Base-by-base conservation (phyloP, 2,329 filamentous ascomycete genomes). In the Niveomyces coronatus region DNA sequence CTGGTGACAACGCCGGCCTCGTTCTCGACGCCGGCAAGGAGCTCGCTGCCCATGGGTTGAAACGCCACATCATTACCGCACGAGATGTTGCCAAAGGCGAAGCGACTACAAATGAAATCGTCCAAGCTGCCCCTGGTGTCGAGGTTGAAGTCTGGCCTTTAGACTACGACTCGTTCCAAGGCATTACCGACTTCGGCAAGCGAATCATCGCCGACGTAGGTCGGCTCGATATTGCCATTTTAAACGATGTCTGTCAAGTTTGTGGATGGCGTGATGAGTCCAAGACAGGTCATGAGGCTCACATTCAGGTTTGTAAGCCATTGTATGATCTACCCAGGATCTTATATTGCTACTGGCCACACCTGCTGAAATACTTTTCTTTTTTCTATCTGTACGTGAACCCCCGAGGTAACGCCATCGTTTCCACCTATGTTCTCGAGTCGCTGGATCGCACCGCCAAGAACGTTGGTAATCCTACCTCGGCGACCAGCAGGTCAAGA, bases 401-500 rank as follows among this genome's bases (percentile, higher is more conserved):
- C 11, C 33, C 27, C 17, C 16, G 18, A 4, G 33, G 24, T 10
- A 36, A 23, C 16, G 24, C 34, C 16, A 11, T 28, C 10, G 34
- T 35, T 35, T 35, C 33, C 16, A 35, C 23, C 16, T 28, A 28
- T 15, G 33, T 28, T 10, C 33, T 35, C 16, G 16, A 35, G 15
- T 24, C 33, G 11, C 10, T 36, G 24, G 24, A 36, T 26, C 16
- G 16, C 24, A 29, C 34, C 11, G 5, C 24, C 24, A 22, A 35
- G 24, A 29, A 15, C 16, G 17, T 36, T 9, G 24, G 23, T 18
- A 20, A 36, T 6, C 23, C 24, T 22, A 11, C 33, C 23, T 35
- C 23, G 28, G 33, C 13, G 23, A 35, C 14, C 15, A 35, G 16
- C 32, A 35, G 23, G 33, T 35, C 15, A 35, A 35, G 16, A 35